Conservation (phyloP, 2,329 filamentous ascomycete genomes). For the Zopfia rhizophila region DNA sequence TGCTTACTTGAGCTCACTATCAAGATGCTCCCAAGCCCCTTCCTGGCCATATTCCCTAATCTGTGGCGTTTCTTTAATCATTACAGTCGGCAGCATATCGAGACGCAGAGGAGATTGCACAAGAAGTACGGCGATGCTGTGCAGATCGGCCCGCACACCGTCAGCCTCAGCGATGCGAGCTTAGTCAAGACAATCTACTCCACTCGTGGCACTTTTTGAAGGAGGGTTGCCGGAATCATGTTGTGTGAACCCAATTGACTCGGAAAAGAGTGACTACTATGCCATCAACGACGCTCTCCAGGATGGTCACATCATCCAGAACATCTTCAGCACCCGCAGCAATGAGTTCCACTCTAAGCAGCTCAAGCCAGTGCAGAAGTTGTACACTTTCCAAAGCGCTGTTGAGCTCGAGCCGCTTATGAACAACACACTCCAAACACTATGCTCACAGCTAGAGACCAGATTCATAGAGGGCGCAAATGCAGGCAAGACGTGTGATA, state of each 20-base stretch:
- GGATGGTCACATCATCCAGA: constrained; percentile 40
- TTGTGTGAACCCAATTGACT: not conserved
- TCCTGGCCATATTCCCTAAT: constrained; percentile 45
- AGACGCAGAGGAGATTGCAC: constrained; percentile 42
- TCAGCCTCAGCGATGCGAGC: constrained; percentile 40
- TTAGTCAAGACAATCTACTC: constrained; percentile 48
- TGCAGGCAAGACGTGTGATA: constrained; percentile 39
- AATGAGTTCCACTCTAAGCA: constrained; percentile 39
- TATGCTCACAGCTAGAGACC: constrained; percentile 37
- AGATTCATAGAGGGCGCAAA: constrained; percentile 38
- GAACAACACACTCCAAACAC: constrained; percentile 32
- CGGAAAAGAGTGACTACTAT: constrained; percentile 42
- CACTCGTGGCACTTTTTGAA: constrained; percentile 43
- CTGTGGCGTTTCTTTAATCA: constrained; percentile 43
- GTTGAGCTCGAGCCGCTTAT: constrained; percentile 40
- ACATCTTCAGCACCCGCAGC: constrained; percentile 45
- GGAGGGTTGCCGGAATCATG: too few relatives aligned
- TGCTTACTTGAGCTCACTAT: constrained; percentile 41
- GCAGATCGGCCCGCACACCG: constrained; percentile 40
- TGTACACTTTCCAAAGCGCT: constrained; percentile 38
- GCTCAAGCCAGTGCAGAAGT: constrained; percentile 42
- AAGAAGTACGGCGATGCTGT: constrained; percentile 41
- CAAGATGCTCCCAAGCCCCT: constrained; percentile 44
- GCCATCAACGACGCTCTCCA: constrained; percentile 46
- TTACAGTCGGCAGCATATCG: constrained; percentile 41